Base-by-base conservation (phyloP, 495 filamentous ascomycete species). In the Ascodesmis nigricans region DNA sequence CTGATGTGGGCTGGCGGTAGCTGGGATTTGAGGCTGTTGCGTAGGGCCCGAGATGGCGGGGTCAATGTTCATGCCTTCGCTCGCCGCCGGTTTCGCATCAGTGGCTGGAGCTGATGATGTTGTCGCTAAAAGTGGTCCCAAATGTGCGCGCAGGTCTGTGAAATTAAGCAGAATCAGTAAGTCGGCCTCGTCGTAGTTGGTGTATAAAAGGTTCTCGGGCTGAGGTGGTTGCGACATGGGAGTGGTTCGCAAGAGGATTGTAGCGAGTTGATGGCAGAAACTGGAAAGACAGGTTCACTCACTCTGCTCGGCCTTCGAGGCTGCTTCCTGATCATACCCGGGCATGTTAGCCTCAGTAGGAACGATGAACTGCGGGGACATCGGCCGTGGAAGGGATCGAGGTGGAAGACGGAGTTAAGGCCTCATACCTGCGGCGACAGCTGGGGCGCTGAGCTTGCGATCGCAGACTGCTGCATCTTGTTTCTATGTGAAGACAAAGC, bases 261-360 rank as follows among this genome's bases (percentile, higher is more conserved):
- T n/a, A n/a, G n/a, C n/a, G 10, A 21, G 8, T 15, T 16, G 2
- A 20, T n/a, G 14, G 10, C 7, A 23, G 15, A 22, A 8, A 34
- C 31, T 31, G 17, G 31, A 36, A 36, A 43, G 41, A 38, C 29
- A 27, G 46, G 46, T 40, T 31, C 46, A 50, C 47, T 35, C 45
- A 50, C 47, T 49, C 39, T 50, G 47, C 39, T 50, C 46, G 35
- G 46, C 47, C 29, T 42, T 38, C 33, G 40, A 39, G 33, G 46
- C 33, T 32, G 39, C 47, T 22, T 50, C 42, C 47, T 50, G n/a
- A n/a, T n/a, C n/a, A n/a, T n/a, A n/a, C n/a, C n/a, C n/a, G n/a
- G n/a, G n/a, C n/a, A n/a, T n/a, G n/a, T n/a, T n/a, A n/a, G n/a
- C n/a, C n/a, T n/a, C n/a, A n/a, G n/a, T n/a, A n/a, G n/a, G n/a